phyloP scores from a whole-genome alignment of 2,329 filamentous ascomycete genomes.

The Polytolypa hystricis region DNA sequence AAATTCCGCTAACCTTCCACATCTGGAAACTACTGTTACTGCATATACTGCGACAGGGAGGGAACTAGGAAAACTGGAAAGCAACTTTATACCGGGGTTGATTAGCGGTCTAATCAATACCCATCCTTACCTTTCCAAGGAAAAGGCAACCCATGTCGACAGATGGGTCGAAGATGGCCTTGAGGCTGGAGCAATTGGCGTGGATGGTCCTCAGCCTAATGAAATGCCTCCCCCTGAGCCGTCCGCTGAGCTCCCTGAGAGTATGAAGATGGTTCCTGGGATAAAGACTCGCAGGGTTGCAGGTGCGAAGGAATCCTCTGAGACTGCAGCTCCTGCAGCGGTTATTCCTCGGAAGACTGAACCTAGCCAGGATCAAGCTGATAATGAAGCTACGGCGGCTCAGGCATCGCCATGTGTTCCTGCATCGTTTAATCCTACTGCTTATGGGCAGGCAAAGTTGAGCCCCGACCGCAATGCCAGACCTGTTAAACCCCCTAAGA shows the following conservation, averaged over 20 bases:
- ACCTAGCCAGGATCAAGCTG: no score
- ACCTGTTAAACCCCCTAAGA: no score
- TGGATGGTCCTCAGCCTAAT: conserved; percentile 6
- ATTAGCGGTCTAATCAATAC: not conserved
- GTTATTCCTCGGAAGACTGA: no score
- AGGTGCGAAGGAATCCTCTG: no score
- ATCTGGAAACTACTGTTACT: conserved; percentile 8
- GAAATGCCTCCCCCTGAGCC: conserved; percentile 4
- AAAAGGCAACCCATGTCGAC: conserved; percentile 21
- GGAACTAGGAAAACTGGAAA: not conserved
- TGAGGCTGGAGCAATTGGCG: conserved; percentile 11
- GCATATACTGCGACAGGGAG: not conserved
- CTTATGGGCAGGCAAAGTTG: not conserved
- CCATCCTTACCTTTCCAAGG: conserved; percentile 18
- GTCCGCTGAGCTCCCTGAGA: conserved; percentile 2
- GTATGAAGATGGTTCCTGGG: not conserved
- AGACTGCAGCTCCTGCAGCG: no score
- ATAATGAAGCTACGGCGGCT: not conserved
- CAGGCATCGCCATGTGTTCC: not conserved
- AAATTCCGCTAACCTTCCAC: conserved; percentile 14
- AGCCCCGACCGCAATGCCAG: no score
- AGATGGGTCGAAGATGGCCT: conserved; percentile 20
- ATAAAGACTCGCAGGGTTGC: conserved; percentile 2
- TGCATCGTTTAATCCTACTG: conserved; percentile 1
- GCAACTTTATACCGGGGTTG: conserved; percentile 5